Evolutionary conservation across 768 basidiomycete species (phyloP).

Genomic region (Gloeostereum incarnatum): DNA sequence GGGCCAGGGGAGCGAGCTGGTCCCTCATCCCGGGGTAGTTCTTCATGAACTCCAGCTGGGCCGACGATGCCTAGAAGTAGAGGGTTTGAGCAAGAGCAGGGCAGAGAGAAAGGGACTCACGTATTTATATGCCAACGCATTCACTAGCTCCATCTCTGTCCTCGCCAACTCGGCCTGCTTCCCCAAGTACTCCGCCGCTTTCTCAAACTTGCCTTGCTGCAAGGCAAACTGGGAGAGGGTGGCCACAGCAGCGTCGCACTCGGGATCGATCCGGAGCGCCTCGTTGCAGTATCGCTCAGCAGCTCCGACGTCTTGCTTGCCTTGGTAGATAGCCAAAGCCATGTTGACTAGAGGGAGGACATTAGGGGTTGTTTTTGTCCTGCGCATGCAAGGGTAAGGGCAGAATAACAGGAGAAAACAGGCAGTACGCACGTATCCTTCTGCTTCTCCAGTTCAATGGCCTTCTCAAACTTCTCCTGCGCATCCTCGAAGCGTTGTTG

Average conservation of each 20-base stretch:
- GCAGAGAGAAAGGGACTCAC: conserved; percentile 30
- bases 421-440: conserved; percentile 36
- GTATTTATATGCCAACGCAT: conserved; percentile 70
- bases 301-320: conserved; percentile 79
- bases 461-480: conserved; percentile 86
- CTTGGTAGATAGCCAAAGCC: conserved; percentile 93
- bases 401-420: neutral
- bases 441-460: conserved; percentile 77
- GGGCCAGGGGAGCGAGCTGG: conserved; percentile 45
- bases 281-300: conserved; percentile 84
- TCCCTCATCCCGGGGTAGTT: conserved; percentile 81
- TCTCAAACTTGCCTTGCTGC: conserved; percentile 83
- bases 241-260: conserved; percentile 94
- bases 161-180: conserved; percentile 78
- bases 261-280: conserved; percentile 80
- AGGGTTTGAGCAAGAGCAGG: conserved; percentile 1
- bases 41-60: conserved; percentile 77
- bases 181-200: conserved; percentile 82
- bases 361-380: conserved; percentile 44
- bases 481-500: conserved; percentile 84
- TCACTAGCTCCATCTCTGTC: conserved; percentile 81
- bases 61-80: conserved; percentile 55
- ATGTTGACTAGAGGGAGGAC: conserved; percentile 96
- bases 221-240: conserved; percentile 89
- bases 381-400: conserved; percentile 8